Conservation (phyloP, 129 eudicot genomes). For the Rutidosis leptorrhynchoides region DNA sequence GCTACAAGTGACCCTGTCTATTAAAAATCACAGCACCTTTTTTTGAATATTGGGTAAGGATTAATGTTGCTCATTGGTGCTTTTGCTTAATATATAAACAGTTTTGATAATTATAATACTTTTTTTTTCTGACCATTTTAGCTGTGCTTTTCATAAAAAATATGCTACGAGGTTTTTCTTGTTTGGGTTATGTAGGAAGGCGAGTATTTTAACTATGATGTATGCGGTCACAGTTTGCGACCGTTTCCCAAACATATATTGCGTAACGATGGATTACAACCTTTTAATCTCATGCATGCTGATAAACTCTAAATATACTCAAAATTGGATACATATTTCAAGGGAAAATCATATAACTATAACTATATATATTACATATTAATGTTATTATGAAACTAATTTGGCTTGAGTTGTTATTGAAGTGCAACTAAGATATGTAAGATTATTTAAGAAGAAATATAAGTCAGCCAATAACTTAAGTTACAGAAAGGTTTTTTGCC, state of each 20-base stretch:
- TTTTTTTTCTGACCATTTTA: not conserved
- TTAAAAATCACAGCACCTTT: constrained; percentile 1
- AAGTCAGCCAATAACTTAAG: not conserved
- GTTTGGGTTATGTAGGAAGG: too few relatives aligned
- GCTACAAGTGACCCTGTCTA: constrained; percentile 19
- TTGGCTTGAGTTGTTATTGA: not conserved
- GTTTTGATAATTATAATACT: not conserved
- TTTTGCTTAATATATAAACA: not conserved
- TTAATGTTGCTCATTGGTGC: not conserved
- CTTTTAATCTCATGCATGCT: not conserved
- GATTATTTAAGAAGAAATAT: not conserved
- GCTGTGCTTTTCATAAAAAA: not conserved
- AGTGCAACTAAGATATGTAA: not conserved
- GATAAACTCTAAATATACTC: not conserved
- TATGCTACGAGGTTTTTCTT: too few relatives aligned
- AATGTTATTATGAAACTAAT: not conserved
- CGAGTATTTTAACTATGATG: too few relatives aligned
- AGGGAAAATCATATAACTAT: not conserved
- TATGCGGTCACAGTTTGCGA: too few relatives aligned
- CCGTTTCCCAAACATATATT: not conserved
- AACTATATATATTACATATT: not conserved
- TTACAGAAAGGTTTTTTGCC: not conserved
- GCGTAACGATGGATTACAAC: not conserved
- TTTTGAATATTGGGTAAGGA: not conserved
- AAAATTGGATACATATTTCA: not conserved